Evolutionary conservation across 2,329 filamentous ascomycete species (phyloP).

Genomic region (Aspergillus awamori): DNA sequence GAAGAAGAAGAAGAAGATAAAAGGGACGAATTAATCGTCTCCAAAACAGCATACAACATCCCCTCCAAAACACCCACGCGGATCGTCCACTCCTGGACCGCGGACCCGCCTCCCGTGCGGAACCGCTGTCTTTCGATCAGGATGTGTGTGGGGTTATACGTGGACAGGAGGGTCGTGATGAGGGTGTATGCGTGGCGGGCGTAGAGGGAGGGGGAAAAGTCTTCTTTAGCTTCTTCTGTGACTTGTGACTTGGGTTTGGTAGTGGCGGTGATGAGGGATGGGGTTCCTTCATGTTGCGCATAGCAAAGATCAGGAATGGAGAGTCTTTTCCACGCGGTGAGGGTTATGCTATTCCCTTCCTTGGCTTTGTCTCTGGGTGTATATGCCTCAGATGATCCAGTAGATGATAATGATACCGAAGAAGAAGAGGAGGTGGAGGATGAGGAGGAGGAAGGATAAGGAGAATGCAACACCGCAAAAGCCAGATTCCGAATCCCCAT

Average conservation of each 20-base stretch:
- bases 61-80: slow-evolving; percentile 80
- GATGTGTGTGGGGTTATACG: slow-evolving; percentile 65
- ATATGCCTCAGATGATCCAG: no score
- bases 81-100: slow-evolving; percentile 80
- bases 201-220: slow-evolving; percentile 58
- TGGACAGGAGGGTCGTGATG: slow-evolving; percentile 52
- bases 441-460: background rate
- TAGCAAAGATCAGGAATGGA: slow-evolving; percentile 30
- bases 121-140: slow-evolving; percentile 70
- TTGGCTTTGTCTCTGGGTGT: background rate
- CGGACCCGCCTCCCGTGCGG: slow-evolving; percentile 64
- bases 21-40: background rate
- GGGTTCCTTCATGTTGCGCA: background rate
- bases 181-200: slow-evolving; percentile 60
- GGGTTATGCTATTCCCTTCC: slow-evolving; percentile 10
- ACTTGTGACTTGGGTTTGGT: background rate
- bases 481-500: slow-evolving; percentile 83
- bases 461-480: slow-evolving; percentile 61
- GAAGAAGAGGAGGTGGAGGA: background rate
- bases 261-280: background rate
- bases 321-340: slow-evolving; percentile 49
- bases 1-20: no score
- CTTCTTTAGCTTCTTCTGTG: slow-evolving; percentile 18
- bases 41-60: slow-evolving; percentile 73
- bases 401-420: background rate